Evolutionary conservation across 805 yeast species (phyloP).

Genomic region (Barnettozyma salicaria): DNA sequence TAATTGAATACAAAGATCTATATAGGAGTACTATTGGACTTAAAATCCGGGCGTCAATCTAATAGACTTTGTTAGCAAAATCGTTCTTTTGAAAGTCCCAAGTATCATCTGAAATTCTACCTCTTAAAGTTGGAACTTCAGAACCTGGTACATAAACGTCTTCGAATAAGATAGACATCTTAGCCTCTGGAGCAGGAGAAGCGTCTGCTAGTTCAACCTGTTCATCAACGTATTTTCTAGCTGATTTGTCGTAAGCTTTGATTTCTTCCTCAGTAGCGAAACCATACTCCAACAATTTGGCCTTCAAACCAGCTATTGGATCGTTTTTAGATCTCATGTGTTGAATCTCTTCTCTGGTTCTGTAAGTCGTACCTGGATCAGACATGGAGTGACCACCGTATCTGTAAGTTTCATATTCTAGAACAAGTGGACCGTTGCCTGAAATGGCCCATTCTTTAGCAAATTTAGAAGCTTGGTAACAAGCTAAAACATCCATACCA

Average conservation of each 20-base stretch:
- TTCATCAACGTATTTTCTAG: conserved; percentile 91
- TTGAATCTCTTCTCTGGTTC: conserved; percentile 99
- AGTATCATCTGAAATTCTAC: conserved; percentile 93
- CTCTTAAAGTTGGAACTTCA: conserved; percentile 89
- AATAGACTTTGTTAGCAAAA: conserved; percentile 33
- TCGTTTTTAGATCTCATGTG: conserved; percentile 98
- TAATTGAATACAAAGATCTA: conserved; percentile 1
- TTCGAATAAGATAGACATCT: conserved; percentile 89
- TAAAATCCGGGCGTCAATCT: too few relatives aligned
- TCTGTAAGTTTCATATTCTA: conserved; percentile 98
- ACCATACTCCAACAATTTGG: conserved; percentile 70
- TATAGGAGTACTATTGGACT: too few relatives aligned
- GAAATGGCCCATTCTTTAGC: conserved; percentile 93
- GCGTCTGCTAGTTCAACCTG: conserved; percentile 92
- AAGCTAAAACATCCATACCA: conserved; percentile 97
- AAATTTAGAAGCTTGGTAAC: conserved; percentile 91
- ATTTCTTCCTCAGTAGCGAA: conserved; percentile 94
- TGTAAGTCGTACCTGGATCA: conserved; percentile 99
- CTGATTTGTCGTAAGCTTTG: conserved; percentile 91
- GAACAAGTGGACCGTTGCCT: conserved; percentile 93
- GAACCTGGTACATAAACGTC: conserved; percentile 95
- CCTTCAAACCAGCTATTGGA: conserved; percentile 95
- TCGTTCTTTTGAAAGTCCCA: conserved; percentile 63
- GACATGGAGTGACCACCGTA: conserved; percentile 99
- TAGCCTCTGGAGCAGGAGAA: conserved; percentile 92